Conservation (phyloP, 805 yeast species). For the Suhomyces kilbournensis region DNA sequence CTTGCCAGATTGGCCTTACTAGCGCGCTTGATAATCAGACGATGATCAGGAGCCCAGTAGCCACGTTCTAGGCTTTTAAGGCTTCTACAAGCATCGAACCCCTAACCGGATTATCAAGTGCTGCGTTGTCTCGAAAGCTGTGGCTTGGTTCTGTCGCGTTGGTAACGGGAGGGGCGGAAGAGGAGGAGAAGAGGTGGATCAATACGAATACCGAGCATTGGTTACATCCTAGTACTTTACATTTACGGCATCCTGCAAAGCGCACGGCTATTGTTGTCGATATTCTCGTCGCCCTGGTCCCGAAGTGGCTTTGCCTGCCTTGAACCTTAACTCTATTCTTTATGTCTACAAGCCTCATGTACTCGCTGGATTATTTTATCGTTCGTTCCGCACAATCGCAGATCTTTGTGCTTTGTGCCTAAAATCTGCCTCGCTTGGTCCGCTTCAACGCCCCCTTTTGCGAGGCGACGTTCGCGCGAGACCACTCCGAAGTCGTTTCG, state of each 20-base stretch:
- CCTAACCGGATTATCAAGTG: too few species aligned
- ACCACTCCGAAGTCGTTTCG: background rate
- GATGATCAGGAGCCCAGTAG: background rate
- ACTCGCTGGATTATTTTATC: background rate
- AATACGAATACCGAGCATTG: too few species aligned
- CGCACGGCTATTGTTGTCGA: background rate
- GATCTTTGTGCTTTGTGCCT: background rate
- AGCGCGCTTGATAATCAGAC: background rate
- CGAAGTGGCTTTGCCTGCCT: background rate
- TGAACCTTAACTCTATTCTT: background rate
- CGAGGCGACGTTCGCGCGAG: background rate
- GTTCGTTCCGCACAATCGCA: background rate
- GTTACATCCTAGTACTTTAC: background rate
- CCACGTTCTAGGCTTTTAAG: too few species aligned
- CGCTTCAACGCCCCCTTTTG: background rate
- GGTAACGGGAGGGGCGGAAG: too few species aligned
- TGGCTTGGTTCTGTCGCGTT: too few species aligned
- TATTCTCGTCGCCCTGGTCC: background rate
- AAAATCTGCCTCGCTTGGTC: background rate
- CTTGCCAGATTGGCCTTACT: background rate
- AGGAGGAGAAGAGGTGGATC: too few species aligned
- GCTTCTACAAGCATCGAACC: too few species aligned
- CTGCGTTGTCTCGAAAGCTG: too few species aligned
- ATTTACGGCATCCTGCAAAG: background rate
- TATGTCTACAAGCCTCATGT: background rate